Base-by-base conservation (phyloP, 179 eudicot species). In the Beta corolliflora region DNA sequence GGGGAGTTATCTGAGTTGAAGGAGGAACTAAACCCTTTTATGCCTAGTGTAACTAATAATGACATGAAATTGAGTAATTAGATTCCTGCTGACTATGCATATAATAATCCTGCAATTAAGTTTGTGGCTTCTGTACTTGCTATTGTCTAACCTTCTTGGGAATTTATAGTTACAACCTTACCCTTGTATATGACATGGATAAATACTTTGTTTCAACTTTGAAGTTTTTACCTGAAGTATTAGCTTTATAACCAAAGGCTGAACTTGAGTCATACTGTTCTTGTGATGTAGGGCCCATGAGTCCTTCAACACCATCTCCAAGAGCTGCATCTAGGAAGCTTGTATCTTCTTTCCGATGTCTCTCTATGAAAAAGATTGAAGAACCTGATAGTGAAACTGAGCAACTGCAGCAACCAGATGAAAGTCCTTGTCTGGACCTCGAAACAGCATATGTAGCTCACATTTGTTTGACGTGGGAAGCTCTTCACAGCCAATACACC, bases 391-490 rank as follows among this genome's bases (percentile, higher is more conserved):
- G 94, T 60, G 98, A 96, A 71, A 91, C 88, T 23, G 93, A 96
- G 85, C 90, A 89, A 71, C 91, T 96, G 59, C 96, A 92, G 85
- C 90, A 83, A 86, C 93, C 89, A 9, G 88, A 83, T 21, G 82
- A 85, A 50, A 86, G 82, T 75, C 93, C 92, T 46, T 89, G 81
- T 77, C 87, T 85, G 72, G 97, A 96, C 88, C 92, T 96, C 14
- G 99, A 96, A 87, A 91, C 90, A 60, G 91, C 94, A 21, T 96
- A 94, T 80, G 97, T 93, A 41, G 96, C 93, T 85, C 99, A 94
- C 60, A 66, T 93, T 74, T 96, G 98, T 89, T 85, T 96, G 89
- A 90, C 93, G 68, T 96, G 99, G 99, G 99, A 96, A 88, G 97
- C 93, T 45, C 97, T 96, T 76, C 99, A 96, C 73, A 87, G 92